phyloP scores from a whole-genome alignment of 768 basidiomycete species.

The Pleurotus cornucopiae region DNA sequence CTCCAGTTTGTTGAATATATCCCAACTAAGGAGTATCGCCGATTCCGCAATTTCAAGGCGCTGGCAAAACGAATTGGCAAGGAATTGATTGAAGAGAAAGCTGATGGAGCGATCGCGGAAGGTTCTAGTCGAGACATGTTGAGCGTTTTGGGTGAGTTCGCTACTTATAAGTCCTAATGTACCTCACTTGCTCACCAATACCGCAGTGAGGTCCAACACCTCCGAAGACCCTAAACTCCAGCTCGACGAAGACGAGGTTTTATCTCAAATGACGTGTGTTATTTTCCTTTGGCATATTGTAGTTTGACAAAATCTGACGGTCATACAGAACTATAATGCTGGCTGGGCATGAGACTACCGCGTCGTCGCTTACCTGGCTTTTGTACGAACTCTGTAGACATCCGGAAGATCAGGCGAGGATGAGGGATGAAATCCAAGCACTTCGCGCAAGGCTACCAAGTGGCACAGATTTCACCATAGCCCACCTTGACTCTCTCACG shows the following conservation, averaged over 20 bases:
- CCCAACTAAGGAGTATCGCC: background rate
- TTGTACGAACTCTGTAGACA: constrained; percentile 41
- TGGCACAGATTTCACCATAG: background rate
- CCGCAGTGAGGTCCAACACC: constrained; percentile 15
- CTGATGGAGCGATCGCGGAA: background rate
- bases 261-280: constrained; percentile 21
- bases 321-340: constrained; percentile 10
- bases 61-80: constrained; percentile 1
- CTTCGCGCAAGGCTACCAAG: background rate
- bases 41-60: constrained; percentile 1
- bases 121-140: constrained; percentile 23
- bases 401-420: constrained; percentile 37
- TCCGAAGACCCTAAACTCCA: constrained; percentile 10
- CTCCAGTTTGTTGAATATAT: constrained; percentile 2
- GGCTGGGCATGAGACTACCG: constrained; percentile 37
- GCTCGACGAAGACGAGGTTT: constrained; percentile 20
- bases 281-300: background rate
- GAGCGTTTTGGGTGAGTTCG: constrained; percentile 27
- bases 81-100: background rate
- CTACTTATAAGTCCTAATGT: background rate
- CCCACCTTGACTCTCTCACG: constrained; percentile 1
- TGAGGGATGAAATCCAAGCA: constrained; percentile 40
- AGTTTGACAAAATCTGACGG: background rate
- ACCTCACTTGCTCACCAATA: background rate
- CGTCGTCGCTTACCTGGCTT: constrained; percentile 37